Evolutionary conservation across 2,329 filamentous ascomycete genomes (phyloP), one percentile per base, ranked within the genome.

Genomic region (Mycosphaerelloides madeirae): DNA sequence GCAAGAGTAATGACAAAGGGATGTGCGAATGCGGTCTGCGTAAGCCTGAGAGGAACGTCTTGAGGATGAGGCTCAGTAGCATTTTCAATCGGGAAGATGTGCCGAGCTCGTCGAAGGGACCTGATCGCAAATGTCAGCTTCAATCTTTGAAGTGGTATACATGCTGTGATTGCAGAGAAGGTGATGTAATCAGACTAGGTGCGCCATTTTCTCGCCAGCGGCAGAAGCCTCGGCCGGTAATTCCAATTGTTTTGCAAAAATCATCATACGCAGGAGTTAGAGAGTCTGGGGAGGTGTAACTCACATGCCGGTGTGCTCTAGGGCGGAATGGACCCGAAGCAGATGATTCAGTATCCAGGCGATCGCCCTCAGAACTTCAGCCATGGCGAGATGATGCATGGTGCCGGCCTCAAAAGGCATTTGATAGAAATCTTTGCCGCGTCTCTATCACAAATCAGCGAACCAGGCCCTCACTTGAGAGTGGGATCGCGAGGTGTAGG

Each of bases 1-100:
- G 45, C 53, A 53, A 53, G 48, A 41, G 42, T 41, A 41, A 47
- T 49, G 52, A 57, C 51, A 54, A 59, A 61, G 47, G 49, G 43
- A 52, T 55, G 53, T 52, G 52, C 54, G 50, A 53, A 54, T 43
- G 53, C 47, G 50, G 54, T 36, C 48, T 52, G 48, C 39, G 46
- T 33, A 44, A 48, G 35, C 37, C 37, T 38, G 50, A 44, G 41
- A 48, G 51, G 46, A 43, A 48, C 52, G 50, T 46, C 44, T 43
- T 41, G 22, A 25, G 37, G 38, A 16, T 12, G 16, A 19, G 33
- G 33, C 33, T 25, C 9, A 25, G 22, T 5, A 25, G 22, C 6
- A 25, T 25, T 25, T 5, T 9, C 9, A 9, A 25, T 25, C 22
- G 22, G 22, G 22, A 9, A 25, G 5, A 25, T 25, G 22, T 5